These are phyloP conservation scores for Cyberlindnera veronae DNA, from an alignment of 805 yeast species.

Conservation along the genomic window DNA sequence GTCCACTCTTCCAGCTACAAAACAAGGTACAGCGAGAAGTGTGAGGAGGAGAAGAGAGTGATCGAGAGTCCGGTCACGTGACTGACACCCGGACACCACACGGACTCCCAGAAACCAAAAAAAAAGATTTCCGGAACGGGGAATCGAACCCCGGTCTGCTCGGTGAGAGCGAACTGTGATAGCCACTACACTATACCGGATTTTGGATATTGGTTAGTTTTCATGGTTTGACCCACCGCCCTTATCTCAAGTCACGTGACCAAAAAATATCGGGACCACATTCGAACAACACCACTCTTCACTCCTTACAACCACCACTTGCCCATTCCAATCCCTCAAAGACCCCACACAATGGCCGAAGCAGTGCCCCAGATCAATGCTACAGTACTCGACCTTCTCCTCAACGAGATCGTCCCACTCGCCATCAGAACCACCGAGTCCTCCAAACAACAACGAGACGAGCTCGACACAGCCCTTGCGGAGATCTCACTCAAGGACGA, in stretches of 20 bases:
- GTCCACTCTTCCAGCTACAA: too few relatives aligned
- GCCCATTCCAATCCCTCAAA: background rate
- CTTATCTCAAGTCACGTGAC: too few relatives aligned
- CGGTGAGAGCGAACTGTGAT: constrained; percentile 34
- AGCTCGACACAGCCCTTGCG: constrained; percentile 11
- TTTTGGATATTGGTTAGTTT: background rate
- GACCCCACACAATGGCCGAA: constrained; percentile 4
- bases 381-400: constrained; percentile 55
- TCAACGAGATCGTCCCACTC: constrained; percentile 75
- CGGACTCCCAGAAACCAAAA: background rate
- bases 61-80: too few relatives aligned
- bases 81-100: background rate
- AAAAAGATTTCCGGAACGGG: constrained; percentile 28
- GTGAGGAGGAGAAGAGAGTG: too few relatives aligned
- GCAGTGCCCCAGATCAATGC: constrained; percentile 39
- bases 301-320: too few relatives aligned
- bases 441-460: constrained; percentile 26
- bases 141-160: constrained; percentile 34
- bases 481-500: constrained; percentile 18
- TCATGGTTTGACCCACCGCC: background rate
- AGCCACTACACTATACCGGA: constrained; percentile 34
- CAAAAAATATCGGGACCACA: too few relatives aligned
- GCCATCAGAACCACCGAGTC: constrained; percentile 59
- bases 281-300: too few relatives aligned
- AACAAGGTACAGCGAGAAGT: too few relatives aligned